Base-by-base conservation (phyloP, 1,284 basidiomycete species). In the Meira miltonrushii region DNA sequence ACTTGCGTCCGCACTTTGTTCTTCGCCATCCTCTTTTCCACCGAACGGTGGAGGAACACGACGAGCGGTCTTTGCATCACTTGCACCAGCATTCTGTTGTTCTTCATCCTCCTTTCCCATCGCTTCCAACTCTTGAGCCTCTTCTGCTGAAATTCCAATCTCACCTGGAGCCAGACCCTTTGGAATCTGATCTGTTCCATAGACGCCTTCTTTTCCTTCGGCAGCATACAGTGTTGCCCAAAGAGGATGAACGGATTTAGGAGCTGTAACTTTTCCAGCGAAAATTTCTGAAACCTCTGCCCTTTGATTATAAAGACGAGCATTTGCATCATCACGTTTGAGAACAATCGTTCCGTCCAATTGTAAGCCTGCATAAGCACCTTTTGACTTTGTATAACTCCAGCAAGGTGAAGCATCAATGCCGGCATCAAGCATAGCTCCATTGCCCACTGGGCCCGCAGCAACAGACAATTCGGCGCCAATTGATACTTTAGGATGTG, bases 371-470 rank as follows among this genome's bases (percentile, higher is more conserved):
- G 65, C 76, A 53, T 79, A 79, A 54, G 77, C 61, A 4, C 58
- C 77, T 58, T 78, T 79, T 40, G 66, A 71, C 65, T 80, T 79
- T 47, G 67, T 58, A 54, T 80, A 80, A 0, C 69, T 68, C 69
- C 78, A 79, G 37, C 74, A 68, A 1, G 77, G 60, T 51, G 66
- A 54, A 0, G 63, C 67, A 38, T 79, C 68, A 7, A 74, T 52
- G 2, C 67, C 65, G 0, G 69, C 59, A 21, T 79, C 78, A 1
- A 80, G 50, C 59, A 65, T 63, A 6, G 72, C 67, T 1, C 77
- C 79, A 43, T 73, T 77, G n/a, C 79, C 79, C 10, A 79, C 69
- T 0, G 79, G 79, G 0, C 79, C 79, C 33, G 73, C 68, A 2
- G 69, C 58, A 12, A 76, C 64, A 2, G 59, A 61, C 1, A 78